Evolutionary conservation across 176 grass and related monocot genomes (phyloP), one percentile per base, ranked within the genome.

Genomic region (Oropetium thomaeum): DNA sequence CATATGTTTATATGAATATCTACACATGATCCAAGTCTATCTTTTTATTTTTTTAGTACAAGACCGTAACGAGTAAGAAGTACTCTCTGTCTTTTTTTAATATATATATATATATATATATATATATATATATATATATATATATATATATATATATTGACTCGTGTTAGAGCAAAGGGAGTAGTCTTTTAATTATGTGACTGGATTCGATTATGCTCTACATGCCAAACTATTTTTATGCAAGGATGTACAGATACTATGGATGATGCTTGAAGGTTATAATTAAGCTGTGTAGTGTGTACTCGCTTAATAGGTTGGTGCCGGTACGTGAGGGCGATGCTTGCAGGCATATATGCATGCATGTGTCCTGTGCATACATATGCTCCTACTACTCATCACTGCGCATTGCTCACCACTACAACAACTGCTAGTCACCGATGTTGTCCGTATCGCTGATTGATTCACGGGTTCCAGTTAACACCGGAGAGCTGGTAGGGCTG

Each of bases 381-480:
- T 82, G 52, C 68, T 64, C 16, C 69, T 60, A 20, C 41, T 28
- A 65, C n/a, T n/a, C n/a, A 55, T 42, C 58, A 62, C 58, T 82
- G 81, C 70, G 77, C 76, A 62, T 59, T 68, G 70, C 66, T 75
- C 49, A 45, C 12, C 79, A 77, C 79, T 74, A 81, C 17, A 43
- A 62, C 31, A 52, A 47, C 43, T 62, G 58, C 71, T 75, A 51
- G 67, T 32, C 29, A 67, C 32, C 35, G 53, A 48, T 65, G 73
- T 31, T 34, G 69, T 80, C 27, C 29, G 4, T 71, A 58, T 76
- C 49, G 57, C 41, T 60, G 65, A 48, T 30, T 30, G 4, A 0
- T 62, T 92, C 82, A 84, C 63, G 87, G 60, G 74, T 82, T 82
- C 93, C 93, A 97, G 70, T 93, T 97, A 59, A 90, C 66, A 23